Evolutionary conservation across 495 filamentous ascomycete species (phyloP), one percentile per base, ranked within the genome.

Genomic region (Rusavskia elegans): DNA sequence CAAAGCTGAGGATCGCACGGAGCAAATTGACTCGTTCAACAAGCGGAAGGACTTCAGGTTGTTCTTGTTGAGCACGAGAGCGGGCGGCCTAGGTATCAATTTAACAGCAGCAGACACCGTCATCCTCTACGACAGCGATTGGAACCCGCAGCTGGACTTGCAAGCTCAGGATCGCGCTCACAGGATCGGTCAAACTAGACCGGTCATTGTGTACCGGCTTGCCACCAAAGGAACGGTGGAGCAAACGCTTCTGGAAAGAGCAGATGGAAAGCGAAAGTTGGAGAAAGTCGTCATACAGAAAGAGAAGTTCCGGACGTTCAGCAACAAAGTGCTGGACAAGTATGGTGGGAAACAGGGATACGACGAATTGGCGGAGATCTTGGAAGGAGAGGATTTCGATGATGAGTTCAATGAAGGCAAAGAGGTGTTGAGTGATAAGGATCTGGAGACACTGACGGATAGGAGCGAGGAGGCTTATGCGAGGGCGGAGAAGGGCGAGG

Each of bases 101-200:
- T 74, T 84, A 20, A 74, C 71, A 0, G 74, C 83, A 0, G 83
- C 83, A 2, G 83, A 87, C 52, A 87, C 83, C 0, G 83, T 87
- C 27, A 80, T 87, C 57, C 70, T 87, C 14, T 87, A 79, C 58
- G 83, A 87, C 61, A 80, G 78, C 29, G 92, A 98, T 64, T 98
- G 92, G 90, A 98, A 98, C 61, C 92, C 92, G 0, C 92, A 97
- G 64, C 88, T 94, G 61, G 92, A 98, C 66, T 74, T 98, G 16
- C 92, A 98, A 63, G 92, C 92, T 0, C 88, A 95, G 64, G 92
- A 98, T 59, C 85, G 92, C 19, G 87, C 85, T 2, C 92, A 98
- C 61, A 80, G 92, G 35, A 97, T 98, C 49, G 92, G 92, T 0
- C 92, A 98, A 63, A 95, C 80, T 35, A 76, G 81, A 20, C 89